These are phyloP conservation scores for Mercurialis annua DNA, from an alignment of 345 rosid genomes.

Conservation along the genomic window DNA sequence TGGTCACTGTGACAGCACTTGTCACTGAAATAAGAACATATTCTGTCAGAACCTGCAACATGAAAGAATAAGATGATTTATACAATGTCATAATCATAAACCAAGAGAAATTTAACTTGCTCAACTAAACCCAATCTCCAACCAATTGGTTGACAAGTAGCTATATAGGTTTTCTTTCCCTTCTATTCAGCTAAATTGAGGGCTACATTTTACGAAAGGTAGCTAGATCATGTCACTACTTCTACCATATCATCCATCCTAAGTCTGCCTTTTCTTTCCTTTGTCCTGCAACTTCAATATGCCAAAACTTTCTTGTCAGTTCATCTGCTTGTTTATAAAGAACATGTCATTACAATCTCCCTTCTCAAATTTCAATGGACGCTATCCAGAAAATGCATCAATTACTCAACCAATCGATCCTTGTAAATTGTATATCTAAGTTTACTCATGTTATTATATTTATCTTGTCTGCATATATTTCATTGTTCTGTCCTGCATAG, in stretches of 20 bases:
- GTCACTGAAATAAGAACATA: slow-evolving; percentile 92
- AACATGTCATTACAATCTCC: neutral
- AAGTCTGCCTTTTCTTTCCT: neutral
- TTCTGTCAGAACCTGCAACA: slow-evolving; percentile 86
- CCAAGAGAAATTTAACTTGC: slow-evolving; percentile 5
- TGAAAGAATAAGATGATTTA: slow-evolving; percentile 11
- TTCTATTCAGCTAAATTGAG: neutral
- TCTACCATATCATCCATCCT: neutral
- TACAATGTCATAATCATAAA: slow-evolving; percentile 5
- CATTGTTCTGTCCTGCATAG: neutral
- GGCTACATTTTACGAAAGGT: neutral
- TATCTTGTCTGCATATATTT: neutral
- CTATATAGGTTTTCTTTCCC: neutral
- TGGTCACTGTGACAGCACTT: slow-evolving; percentile 97
- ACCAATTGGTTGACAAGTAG: neutral
- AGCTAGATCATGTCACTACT: neutral
- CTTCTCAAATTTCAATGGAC: neutral
- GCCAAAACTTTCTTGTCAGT: neutral
- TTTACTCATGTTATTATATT: neutral
- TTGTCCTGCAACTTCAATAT: neutral
- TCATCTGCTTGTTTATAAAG: neutral
- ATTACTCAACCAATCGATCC: neutral
- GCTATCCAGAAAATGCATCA: neutral
- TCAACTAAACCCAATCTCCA: neutral
- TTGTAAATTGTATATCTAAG: too few species aligned